Conservation (phyloP, 2,329 filamentous ascomycete species). For the Trichoderma endophyticum region DNA sequence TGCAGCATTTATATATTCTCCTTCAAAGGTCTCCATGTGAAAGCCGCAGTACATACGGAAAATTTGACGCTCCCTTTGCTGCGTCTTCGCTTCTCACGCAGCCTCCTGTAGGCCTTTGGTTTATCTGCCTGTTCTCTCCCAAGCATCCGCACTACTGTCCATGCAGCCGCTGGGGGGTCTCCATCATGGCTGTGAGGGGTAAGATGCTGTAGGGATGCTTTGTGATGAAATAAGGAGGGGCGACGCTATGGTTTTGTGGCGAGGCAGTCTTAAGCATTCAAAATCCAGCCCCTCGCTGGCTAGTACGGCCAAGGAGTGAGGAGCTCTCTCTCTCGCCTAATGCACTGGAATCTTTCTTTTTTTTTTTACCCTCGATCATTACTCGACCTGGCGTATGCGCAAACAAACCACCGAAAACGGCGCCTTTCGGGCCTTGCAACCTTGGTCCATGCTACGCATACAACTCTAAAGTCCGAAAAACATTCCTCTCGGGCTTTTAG, state of each 20-base stretch:
- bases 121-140: background rate
- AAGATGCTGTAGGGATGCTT: slow-evolving; percentile 6
- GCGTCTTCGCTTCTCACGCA: background rate
- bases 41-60: background rate
- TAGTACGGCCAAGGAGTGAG: background rate
- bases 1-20: background rate
- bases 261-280: slow-evolving; percentile 7
- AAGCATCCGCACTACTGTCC: slow-evolving; percentile 1
- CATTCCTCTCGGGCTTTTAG: slow-evolving; percentile 5
- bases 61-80: background rate
- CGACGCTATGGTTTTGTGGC: slow-evolving; percentile 10
- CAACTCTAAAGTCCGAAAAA: background rate
- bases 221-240: slow-evolving; percentile 10
- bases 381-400: background rate
- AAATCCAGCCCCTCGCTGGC: slow-evolving; percentile 6
- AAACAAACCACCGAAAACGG: background rate
- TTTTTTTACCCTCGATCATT: background rate
- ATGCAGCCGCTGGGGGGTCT: slow-evolving; percentile 12
- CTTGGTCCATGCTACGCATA: background rate
- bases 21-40: background rate
- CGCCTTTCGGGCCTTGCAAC: background rate
- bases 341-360: slow-evolving; percentile 10
- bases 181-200: slow-evolving; percentile 10
- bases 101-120: background rate
- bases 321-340: slow-evolving; percentile 2